These are phyloP conservation scores for Alternaria metachromatica DNA, from an alignment of 2,329 filamentous ascomycete species.

Conservation along the genomic window DNA sequence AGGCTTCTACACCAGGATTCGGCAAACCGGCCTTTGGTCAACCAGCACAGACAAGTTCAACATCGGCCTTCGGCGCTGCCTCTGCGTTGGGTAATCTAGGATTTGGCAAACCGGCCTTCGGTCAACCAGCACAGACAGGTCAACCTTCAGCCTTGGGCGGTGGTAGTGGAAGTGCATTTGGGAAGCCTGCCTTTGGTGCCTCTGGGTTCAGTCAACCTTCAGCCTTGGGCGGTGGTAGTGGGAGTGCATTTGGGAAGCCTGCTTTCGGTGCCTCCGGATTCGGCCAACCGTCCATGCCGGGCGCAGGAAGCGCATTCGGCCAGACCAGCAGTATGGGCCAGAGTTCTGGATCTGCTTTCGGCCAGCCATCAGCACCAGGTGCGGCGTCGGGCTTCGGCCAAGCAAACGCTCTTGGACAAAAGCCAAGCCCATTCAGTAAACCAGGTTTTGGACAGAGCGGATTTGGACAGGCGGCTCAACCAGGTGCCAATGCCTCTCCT, in stretches of 20 bases:
- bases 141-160: background rate
- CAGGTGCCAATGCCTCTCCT: conserved; percentile 36
- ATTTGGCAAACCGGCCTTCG: conserved; percentile 40
- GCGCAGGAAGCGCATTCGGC: conserved; percentile 32
- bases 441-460: conserved; percentile 46
- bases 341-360: conserved; percentile 42
- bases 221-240: conserved; percentile 28
- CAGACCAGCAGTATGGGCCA: conserved; percentile 21
- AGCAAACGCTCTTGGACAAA: conserved; percentile 31
- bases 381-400: conserved; percentile 44
- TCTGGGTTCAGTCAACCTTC: conserved; percentile 23
- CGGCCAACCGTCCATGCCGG: conserved; percentile 48
- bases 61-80: conserved; percentile 16
- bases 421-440: conserved; percentile 51
- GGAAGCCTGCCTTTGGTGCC: too few relatives aligned
- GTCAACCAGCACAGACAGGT: conserved; percentile 37
- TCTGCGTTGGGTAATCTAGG: background rate
- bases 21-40: conserved; percentile 50
- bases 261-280: conserved; percentile 42
- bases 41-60: conserved; percentile 26
- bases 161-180: too few relatives aligned
- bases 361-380: conserved; percentile 39
- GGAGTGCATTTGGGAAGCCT: conserved; percentile 51
- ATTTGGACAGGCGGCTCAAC: conserved; percentile 55
- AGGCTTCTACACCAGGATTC: conserved; percentile 46